phyloP scores from a whole-genome alignment of 23 red algal genomes.

The Gracilaria vermiculophylla region DNA sequence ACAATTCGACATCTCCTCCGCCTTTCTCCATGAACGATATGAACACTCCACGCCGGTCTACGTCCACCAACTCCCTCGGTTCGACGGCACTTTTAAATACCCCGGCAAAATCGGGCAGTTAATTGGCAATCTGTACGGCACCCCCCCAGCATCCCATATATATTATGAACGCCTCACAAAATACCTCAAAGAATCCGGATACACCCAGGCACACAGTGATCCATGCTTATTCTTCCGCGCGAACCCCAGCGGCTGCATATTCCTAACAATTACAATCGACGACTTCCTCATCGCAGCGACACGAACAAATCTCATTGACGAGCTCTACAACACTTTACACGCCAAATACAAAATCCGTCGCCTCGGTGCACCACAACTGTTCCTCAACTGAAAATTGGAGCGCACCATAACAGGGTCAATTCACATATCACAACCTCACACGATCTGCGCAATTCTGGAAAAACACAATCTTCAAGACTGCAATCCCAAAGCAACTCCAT shows the following conservation, averaged over 20 bases:
- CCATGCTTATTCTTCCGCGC: neutral
- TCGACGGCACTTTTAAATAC: constrained; percentile 10
- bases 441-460: neutral
- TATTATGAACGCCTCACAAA: neutral
- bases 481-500: neutral
- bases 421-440: constrained; percentile 10
- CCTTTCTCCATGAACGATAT: constrained; percentile 22
- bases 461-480: neutral
- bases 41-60: neutral
- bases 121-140: constrained; percentile 17
- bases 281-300: constrained; percentile 7
- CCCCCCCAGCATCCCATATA: neutral
- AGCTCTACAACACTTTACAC: neutral
- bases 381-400: neutral
- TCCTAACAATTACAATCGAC: neutral
- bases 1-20: constrained; percentile 36
- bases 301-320: neutral
- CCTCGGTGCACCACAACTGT: constrained; percentile 11
- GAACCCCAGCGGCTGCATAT: neutral
- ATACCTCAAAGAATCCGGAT: neutral
- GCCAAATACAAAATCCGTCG: neutral
- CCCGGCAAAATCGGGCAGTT: neutral
- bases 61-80: neutral
- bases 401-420: neutral
- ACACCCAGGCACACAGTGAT: neutral